A percentile compares a stretch with the other conserved stretches of the same genome.
These are phyloP conservation scores for Pyricularia pennisetigena DNA, from an alignment of 2,329 filamentous ascomycete species.

Conservation along the genomic window DNA sequence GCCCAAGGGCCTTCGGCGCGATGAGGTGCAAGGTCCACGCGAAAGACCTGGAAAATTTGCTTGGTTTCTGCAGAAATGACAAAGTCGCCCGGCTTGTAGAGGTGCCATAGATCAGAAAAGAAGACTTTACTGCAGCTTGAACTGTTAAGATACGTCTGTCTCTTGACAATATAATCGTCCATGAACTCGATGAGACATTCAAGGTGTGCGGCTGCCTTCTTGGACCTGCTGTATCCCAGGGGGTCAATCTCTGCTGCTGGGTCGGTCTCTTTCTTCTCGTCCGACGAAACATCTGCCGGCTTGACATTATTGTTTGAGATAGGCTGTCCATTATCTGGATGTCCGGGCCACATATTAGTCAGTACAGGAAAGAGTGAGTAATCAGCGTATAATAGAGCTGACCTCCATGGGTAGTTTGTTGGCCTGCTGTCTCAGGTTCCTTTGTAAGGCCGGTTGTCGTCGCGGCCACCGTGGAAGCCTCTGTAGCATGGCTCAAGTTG, in stretches of 20 bases:
- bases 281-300: too few relatives aligned
- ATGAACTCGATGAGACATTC: conserved; percentile 7
- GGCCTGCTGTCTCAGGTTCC: too few relatives aligned
- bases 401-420: too few relatives aligned
- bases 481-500: neutral
- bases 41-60: conserved; percentile 15
- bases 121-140: conserved; percentile 8
- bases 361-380: too few relatives aligned
- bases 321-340: too few relatives aligned
- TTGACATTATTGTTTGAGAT: neutral
- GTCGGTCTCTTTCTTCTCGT: too few relatives aligned
- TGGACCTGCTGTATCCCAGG: neutral
- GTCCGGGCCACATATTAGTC: too few relatives aligned
- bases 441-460: too few relatives aligned
- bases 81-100: conserved; percentile 13
- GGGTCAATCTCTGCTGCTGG: too few relatives aligned
- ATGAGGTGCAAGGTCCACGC: conserved; percentile 5
- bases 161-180: conserved; percentile 6
- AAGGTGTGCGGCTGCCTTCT: neutral
- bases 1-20: neutral
- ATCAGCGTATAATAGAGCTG: too few relatives aligned
- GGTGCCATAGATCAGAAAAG: conserved; percentile 16
- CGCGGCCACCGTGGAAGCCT: too few relatives aligned
- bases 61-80: conserved; percentile 11
- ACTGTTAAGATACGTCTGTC: conserved; percentile 7